phyloP scores from a whole-genome alignment of 2,329 filamentous ascomycete genomes.

The Apiospora koreana region DNA sequence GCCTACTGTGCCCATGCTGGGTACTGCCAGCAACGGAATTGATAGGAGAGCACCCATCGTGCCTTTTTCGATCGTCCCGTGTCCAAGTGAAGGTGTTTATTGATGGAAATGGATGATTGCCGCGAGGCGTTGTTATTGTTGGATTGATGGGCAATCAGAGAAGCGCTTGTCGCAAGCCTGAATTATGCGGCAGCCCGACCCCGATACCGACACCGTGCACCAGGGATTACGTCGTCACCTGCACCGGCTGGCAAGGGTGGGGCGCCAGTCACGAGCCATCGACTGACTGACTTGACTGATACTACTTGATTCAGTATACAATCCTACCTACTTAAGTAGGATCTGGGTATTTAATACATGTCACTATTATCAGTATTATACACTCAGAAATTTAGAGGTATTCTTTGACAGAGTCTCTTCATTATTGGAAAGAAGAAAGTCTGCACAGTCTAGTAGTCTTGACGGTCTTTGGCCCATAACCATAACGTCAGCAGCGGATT shows the following conservation, averaged over 20 bases:
- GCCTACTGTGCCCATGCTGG: conserved; percentile 82
- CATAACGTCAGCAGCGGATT: not conserved
- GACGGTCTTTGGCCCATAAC: not conserved
- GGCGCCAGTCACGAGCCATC: not conserved
- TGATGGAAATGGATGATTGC: conserved; percentile 8
- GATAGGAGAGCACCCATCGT: conserved; percentile 90
- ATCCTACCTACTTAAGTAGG: no score
- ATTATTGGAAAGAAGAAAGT: not conserved
- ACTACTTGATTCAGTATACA: not conserved
- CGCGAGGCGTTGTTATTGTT: not conserved
- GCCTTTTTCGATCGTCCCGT: not conserved
- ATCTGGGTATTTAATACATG: no score
- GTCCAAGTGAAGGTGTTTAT: not conserved
- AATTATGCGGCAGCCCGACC: not conserved
- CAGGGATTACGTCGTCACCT: not conserved
- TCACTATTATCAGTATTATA: no score
- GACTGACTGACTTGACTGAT: no score
- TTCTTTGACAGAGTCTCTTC: no score
- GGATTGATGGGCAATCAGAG: not conserved
- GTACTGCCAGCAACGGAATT: conserved; percentile 83
- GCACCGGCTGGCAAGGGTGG: not conserved
- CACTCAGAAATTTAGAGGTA: no score
- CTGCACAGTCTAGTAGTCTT: not conserved
- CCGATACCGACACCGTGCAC: not conserved
- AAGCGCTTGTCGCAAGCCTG: not conserved